Evolutionary conservation across 2,329 filamentous ascomycete species (phyloP).

Genomic region (Nemania serpens): DNA sequence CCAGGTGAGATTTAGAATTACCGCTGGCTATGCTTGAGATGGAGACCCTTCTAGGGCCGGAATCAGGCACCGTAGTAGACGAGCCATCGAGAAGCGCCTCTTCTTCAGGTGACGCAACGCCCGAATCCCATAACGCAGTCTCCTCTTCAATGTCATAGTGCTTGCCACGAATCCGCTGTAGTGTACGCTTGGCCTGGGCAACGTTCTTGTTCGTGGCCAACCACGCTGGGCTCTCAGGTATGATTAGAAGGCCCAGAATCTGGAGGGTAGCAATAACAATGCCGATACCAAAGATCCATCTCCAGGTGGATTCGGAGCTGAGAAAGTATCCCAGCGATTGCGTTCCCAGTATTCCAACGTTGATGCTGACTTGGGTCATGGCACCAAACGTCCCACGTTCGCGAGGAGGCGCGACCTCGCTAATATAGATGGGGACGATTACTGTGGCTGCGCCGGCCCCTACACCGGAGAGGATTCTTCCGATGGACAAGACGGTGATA

Average conservation of each 20-base stretch:
- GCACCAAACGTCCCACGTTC: slow-evolving; percentile 79
- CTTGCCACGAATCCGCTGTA: slow-evolving; percentile 78
- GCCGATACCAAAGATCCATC: slow-evolving; percentile 78
- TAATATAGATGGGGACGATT: slow-evolving; percentile 92
- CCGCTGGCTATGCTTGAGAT: slow-evolving; percentile 31
- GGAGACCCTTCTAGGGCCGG: slow-evolving; percentile 34
- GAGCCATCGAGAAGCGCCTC: slow-evolving; percentile 66
- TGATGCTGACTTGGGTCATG: slow-evolving; percentile 93
- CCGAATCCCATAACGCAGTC: slow-evolving; percentile 62
- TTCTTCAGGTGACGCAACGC: slow-evolving; percentile 61
- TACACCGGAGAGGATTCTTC: slow-evolving; percentile 78
- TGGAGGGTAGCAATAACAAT: slow-evolving; percentile 71
- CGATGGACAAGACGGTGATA: slow-evolving; percentile 70
- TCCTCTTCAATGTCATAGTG: slow-evolving; percentile 74
- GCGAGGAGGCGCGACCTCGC: slow-evolving; percentile 79
- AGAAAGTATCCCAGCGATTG: slow-evolving; percentile 88
- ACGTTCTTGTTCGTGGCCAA: slow-evolving; percentile 70
- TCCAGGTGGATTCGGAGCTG: slow-evolving; percentile 79
- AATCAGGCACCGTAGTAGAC: slow-evolving; percentile 19
- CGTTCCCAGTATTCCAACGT: slow-evolving; percentile 82
- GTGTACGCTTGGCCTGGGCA: slow-evolving; percentile 64
- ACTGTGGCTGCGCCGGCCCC: slow-evolving; percentile 90
- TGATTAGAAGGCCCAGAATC: slow-evolving; percentile 70
- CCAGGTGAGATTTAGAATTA: slow-evolving; percentile 49
- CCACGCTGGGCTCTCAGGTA: slow-evolving; percentile 89